Conservation (phyloP, 1,139 yeast species). For the Nakaseomyces nivariensis region DNA sequence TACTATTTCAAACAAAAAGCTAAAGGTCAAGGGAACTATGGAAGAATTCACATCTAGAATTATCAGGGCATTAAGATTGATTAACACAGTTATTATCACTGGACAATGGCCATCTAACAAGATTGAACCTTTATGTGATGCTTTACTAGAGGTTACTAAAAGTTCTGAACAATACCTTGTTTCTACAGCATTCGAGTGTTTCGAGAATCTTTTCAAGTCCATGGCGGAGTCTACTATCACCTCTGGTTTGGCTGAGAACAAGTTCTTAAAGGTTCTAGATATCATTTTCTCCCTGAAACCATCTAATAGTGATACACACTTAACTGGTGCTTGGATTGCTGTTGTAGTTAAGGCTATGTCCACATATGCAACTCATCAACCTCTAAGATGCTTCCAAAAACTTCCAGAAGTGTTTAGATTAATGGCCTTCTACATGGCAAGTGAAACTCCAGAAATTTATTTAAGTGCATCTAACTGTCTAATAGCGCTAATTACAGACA, state of each 20-base stretch:
- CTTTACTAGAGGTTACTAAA: slow-evolving; percentile 63
- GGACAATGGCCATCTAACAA: slow-evolving; percentile 73
- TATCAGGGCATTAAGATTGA: slow-evolving; percentile 70
- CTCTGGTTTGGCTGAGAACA: slow-evolving; percentile 40
- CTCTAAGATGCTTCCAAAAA: slow-evolving; percentile 45
- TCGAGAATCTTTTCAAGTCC: slow-evolving; percentile 75
- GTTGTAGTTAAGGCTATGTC: slow-evolving; percentile 82
- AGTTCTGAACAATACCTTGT: slow-evolving; percentile 79
- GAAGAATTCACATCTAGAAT: slow-evolving; percentile 46
- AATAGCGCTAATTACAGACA: slow-evolving; percentile 60
- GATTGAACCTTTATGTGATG: slow-evolving; percentile 66
- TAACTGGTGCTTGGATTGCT: slow-evolving; percentile 92
- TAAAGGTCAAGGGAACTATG: slow-evolving; percentile 32
- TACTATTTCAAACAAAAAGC: slow-evolving; percentile 30
- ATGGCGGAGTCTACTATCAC: slow-evolving; percentile 33
- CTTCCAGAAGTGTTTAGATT: slow-evolving; percentile 49
- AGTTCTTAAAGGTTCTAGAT: slow-evolving; percentile 54
- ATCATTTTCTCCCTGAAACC: slow-evolving; percentile 76
- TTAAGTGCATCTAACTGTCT: slow-evolving; percentile 79
- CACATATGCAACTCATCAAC: slow-evolving; percentile 53
- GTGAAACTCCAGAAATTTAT: slow-evolving; percentile 60
- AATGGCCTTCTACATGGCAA: slow-evolving; percentile 51
- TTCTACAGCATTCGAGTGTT: slow-evolving; percentile 72
- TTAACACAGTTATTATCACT: slow-evolving; percentile 56
- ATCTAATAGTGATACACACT: slow-evolving; percentile 65